Percentiles rank a stretch among this genome's conserved stretches.
Evolutionary conservation across 2,329 filamentous ascomycete genomes (phyloP).

Genomic region (Aschersonia sp.): DNA sequence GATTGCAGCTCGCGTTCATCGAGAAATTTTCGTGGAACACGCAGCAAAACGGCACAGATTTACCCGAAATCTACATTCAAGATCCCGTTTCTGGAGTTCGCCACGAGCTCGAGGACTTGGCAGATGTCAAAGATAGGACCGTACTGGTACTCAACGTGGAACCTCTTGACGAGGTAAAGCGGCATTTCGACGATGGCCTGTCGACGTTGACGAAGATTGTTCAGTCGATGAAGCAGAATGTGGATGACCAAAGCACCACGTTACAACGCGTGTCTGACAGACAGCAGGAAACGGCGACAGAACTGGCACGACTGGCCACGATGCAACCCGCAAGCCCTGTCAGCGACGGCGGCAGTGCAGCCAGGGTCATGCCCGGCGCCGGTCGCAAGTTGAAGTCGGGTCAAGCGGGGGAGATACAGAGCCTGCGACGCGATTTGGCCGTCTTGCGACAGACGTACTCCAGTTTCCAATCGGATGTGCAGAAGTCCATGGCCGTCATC

Average conservation of each 20-base stretch:
- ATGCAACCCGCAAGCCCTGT: constrained; percentile 28
- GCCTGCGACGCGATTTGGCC: constrained; percentile 73
- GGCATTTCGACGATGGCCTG: constrained; percentile 86
- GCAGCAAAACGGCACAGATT: constrained; percentile 77
- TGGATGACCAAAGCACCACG: constrained; percentile 69
- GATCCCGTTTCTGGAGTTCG: constrained; percentile 92
- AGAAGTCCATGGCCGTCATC: constrained; percentile 73
- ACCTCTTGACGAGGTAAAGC: constrained; percentile 86
- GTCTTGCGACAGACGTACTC: constrained; percentile 88
- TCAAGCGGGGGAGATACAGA: constrained; percentile 67
- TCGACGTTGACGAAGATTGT: constrained; percentile 66
- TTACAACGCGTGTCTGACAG: constrained; percentile 80
- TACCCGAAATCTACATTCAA: constrained; percentile 96
- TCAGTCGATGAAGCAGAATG: constrained; percentile 69
- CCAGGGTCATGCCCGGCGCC: constrained; percentile 16
- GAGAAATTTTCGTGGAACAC: constrained; percentile 99
- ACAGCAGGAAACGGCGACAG: constrained; percentile 78
- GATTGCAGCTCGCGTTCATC: constrained; percentile 89
- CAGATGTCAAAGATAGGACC: constrained; percentile 84
- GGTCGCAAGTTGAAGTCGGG: constrained; percentile 35
- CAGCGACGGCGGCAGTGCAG: constrained; percentile 25
- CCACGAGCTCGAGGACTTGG: constrained; percentile 86
- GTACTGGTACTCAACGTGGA: constrained; percentile 94
- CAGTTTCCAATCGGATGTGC: constrained; percentile 76
- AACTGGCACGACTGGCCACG: constrained; percentile 52